These are phyloP conservation scores for Globisporangium iwayamae DNA, from an alignment of 352 stramenopile genomes.

Conservation along the genomic window DNA sequence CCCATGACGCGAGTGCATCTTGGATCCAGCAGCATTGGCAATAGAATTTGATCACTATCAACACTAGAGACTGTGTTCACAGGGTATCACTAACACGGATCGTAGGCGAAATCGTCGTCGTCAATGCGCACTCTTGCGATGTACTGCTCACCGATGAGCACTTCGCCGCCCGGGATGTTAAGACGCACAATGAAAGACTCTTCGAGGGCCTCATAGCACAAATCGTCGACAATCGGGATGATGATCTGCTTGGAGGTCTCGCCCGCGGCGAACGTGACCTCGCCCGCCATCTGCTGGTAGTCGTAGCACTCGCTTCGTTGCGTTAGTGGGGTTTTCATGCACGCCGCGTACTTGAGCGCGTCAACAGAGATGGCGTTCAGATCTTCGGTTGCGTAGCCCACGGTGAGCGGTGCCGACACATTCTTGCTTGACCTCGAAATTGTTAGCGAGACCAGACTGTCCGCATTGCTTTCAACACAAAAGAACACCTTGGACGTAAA, in stretches of 20 bases:
- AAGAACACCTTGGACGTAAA: slow-evolving; percentile 60
- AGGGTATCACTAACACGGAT: slow-evolving; percentile 33
- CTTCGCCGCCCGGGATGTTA: slow-evolving; percentile 87
- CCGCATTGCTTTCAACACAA: slow-evolving; percentile 58
- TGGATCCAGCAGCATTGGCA: slow-evolving; percentile 56
- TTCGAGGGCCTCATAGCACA: slow-evolving; percentile 82
- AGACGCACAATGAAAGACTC: slow-evolving; percentile 92
- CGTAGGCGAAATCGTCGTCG: slow-evolving; percentile 86
- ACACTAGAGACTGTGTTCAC: not conserved
- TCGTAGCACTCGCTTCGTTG: slow-evolving; percentile 61
- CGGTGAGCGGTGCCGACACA: slow-evolving; percentile 43
- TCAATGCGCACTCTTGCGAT: slow-evolving; percentile 89
- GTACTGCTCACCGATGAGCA: slow-evolving; percentile 89
- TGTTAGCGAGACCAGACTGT: slow-evolving; percentile 59
- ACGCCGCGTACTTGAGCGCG: slow-evolving; percentile 49
- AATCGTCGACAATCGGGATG: slow-evolving; percentile 93
- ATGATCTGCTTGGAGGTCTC: slow-evolving; percentile 85
- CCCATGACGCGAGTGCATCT: slow-evolving; percentile 39
- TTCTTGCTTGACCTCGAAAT: slow-evolving; percentile 39
- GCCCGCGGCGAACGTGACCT: slow-evolving; percentile 87
- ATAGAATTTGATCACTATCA: not conserved
- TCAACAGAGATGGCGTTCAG: slow-evolving; percentile 58
- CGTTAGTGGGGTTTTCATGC: slow-evolving; percentile 49
- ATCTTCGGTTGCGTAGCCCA: slow-evolving; percentile 78
- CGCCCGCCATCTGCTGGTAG: slow-evolving; percentile 75